Evolutionary conservation across 345 rosid species (phyloP), one percentile per base, ranked within the genome.

Genomic region (Arabidopsis thaliana): DNA sequence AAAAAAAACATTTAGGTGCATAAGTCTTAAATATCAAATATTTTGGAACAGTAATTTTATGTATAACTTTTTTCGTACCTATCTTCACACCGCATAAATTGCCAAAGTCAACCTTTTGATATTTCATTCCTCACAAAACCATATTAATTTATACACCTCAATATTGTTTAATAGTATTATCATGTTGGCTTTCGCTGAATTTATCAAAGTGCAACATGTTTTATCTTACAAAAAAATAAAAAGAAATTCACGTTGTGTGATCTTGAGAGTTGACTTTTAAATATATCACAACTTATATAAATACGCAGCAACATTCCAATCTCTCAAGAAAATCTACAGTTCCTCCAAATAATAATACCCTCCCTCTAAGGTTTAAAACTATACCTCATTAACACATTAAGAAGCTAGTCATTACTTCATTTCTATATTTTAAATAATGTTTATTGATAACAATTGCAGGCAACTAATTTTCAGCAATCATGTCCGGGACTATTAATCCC

Each of bases 231-330:
- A 2, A 1, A 34, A n/a, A 69, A 16, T 16, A 16, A 50, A 34
- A 44, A 22, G 24, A 45, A 25, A 42, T 11, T 36, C 51, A 70
- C 57, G 28, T n/a, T 69, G 53, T 69, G 53, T 37, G 6, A 57
- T 71, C 20, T 52, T 38, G 16, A 57, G 71, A 57, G 76, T 77
- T 77, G 80, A 77, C 76, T 13, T 77, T 49, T 22, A 37, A 10
- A 64, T 56, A 46, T 70, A 5, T 63, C 25, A 55, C 58, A 56
- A 65, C 70, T 70, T 63, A 71, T 71, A 71, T 77, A 76, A 69
- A 63, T 23, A 64, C 12, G 11, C 4, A 48, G 16, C 64, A 48
- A 37, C 37, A 20, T 36, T 38, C 38, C 12, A 63, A 71, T 16
- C 40, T 55, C 20, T 13, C 33, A 71, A 56, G 38, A 42, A 78